Percentiles rank a stretch among this genome's conserved stretches.
These are phyloP conservation scores for Durusdinium trenchii DNA, from an alignment of 73 alveolate genomes.

Conservation along the genomic window DNA sequence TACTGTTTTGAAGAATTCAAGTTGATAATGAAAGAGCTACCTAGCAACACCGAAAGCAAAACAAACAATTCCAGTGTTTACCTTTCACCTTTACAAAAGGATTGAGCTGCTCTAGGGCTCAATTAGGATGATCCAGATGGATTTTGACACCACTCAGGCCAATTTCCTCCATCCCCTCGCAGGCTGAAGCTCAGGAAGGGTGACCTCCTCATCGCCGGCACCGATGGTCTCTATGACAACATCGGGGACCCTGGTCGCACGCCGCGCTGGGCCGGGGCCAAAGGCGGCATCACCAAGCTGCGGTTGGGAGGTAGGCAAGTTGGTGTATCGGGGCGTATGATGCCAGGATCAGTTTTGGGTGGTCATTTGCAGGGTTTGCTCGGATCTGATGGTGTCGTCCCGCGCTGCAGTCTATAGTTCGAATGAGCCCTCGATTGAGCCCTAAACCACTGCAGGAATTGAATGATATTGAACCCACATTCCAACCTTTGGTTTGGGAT, in stretches of 20 bases:
- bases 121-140: background rate
- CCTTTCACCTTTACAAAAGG: background rate
- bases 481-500: no score
- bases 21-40: background rate
- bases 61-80: background rate
- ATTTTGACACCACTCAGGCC: background rate
- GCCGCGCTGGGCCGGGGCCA: background rate
- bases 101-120: background rate
- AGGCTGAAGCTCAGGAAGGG: conserved; percentile 77
- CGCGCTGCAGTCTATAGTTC: no score
- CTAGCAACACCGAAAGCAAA: background rate
- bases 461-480: no score
- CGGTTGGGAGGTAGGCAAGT: no score
- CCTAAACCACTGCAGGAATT: no score
- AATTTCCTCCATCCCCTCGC: conserved; percentile 36
- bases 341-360: no score
- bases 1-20: no score
- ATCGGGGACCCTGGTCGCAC: conserved; percentile 30
- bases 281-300: no score
- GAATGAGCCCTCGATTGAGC: no score
- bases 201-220: conserved; percentile 79
- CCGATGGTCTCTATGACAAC: conserved; percentile 91
- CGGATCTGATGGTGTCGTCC: no score
- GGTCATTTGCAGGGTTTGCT: no score
- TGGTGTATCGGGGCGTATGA: no score